Evolutionary conservation across 345 rosid species (phyloP).

Genomic region (Cardamine occulta): DNA sequence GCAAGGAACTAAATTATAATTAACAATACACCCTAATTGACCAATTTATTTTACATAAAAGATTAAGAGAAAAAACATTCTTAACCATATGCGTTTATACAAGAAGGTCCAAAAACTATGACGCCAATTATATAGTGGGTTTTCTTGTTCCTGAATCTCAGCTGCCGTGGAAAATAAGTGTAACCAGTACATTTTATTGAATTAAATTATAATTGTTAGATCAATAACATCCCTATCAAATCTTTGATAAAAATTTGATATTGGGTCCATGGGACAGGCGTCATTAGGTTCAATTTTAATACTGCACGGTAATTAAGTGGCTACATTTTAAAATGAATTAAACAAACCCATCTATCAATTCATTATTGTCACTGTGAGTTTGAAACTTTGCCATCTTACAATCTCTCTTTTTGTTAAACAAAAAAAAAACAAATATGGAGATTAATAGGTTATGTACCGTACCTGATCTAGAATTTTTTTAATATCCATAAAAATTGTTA

Average conservation of each 20-base stretch:
- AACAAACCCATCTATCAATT: conserved; percentile 25
- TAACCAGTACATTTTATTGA: not conserved
- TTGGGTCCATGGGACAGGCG: conserved; percentile 46
- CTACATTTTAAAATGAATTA: conserved; percentile 20
- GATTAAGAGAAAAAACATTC: conserved; percentile 10
- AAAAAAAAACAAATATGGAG: not conserved
- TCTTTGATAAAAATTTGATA: conserved; percentile 39
- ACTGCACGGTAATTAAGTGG: conserved; percentile 35
- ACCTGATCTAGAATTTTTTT: conserved; percentile 23
- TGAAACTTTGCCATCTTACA: conserved; percentile 21
- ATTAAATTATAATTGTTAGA: conserved; percentile 16
- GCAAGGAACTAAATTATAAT: conserved; percentile 21
- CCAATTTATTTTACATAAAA: conserved; percentile 25
- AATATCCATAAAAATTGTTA: conserved; percentile 12
- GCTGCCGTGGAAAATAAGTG: conserved; percentile 47
- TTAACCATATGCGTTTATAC: conserved; percentile 32
- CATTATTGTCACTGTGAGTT: conserved; percentile 26
- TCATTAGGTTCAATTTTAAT: conserved; percentile 35
- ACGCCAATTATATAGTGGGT: conserved; percentile 41
- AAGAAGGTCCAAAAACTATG: conserved; percentile 44
- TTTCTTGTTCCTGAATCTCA: conserved; percentile 45
- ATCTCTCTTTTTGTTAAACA: not conserved
- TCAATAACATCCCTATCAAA: conserved; percentile 42
- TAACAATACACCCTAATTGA: conserved; percentile 34
- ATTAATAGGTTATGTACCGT: conserved; percentile 16